These are phyloP conservation scores for Citrus mangshanensis DNA, from an alignment of 345 rosid genomes.

Conservation along the genomic window DNA sequence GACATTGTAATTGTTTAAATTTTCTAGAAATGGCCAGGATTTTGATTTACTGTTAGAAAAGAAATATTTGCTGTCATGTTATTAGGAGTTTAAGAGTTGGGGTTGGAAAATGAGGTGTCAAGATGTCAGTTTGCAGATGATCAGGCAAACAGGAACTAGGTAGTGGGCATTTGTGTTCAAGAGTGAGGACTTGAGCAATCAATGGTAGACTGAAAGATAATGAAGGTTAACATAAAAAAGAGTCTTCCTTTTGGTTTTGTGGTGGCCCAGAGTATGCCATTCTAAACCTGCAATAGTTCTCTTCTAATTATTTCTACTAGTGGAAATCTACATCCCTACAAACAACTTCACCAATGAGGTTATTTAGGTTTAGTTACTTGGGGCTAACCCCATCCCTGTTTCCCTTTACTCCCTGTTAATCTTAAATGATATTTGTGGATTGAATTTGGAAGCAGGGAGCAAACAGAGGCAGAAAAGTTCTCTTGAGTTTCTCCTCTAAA, in stretches of 20 bases:
- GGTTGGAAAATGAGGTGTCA: neutral
- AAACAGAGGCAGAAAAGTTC: neutral
- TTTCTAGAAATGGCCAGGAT: neutral
- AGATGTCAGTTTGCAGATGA: neutral
- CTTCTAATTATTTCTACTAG: neutral
- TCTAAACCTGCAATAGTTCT: neutral
- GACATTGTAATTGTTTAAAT: slow-evolving; percentile 1
- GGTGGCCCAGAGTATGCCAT: neutral
- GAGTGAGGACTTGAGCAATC: neutral
- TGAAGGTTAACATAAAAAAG: neutral
- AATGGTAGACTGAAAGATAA: neutral
- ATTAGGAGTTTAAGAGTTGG: neutral
- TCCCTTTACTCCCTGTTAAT: neutral
- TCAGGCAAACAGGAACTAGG: neutral
- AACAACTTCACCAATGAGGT: neutral
- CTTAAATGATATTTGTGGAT: neutral
- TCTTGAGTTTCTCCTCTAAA: neutral
- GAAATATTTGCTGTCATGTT: neutral
- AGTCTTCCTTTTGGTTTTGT: neutral
- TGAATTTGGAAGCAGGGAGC: neutral
- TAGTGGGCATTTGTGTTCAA: neutral
- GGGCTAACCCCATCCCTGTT: neutral
- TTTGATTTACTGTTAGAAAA: neutral
- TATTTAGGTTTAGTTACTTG: neutral
- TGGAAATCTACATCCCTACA: neutral